Evolutionary conservation across 163 green algal species (phyloP).

Genomic region (Trebouxiophyceae sp.): DNA sequence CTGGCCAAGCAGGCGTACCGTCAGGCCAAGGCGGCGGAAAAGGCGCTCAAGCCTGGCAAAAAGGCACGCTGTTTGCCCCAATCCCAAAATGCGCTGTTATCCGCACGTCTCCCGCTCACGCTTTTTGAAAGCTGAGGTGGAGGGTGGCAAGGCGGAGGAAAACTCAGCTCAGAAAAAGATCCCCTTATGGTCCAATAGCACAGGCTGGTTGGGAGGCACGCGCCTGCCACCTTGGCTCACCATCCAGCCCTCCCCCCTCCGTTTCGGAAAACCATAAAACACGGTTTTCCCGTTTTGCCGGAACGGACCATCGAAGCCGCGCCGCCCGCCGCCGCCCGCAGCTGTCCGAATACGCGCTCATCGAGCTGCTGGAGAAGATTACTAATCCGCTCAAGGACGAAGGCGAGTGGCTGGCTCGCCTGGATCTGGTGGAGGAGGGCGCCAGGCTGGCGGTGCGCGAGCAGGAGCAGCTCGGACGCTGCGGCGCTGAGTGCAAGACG

Average conservation of each 20-base stretch:
- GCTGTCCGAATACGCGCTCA: constrained; percentile 35
- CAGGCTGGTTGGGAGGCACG: not conserved
- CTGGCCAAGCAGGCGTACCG: constrained; percentile 34
- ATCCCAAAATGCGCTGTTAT: not conserved
- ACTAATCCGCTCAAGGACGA: constrained; percentile 29
- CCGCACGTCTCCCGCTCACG: not conserved
- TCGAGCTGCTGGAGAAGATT: constrained; percentile 46
- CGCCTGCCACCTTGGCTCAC: not conserved
- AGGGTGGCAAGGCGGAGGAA: not conserved
- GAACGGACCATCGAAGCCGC: not conserved
- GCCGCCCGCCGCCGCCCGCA: constrained; percentile 6
- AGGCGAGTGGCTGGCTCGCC: constrained; percentile 45
- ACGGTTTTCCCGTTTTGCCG: not conserved
- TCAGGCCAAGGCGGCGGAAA: constrained; percentile 19
- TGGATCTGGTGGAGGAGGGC: constrained; percentile 39
- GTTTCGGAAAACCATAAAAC: no score
- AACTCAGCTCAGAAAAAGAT: not conserved
- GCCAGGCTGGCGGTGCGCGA: constrained; percentile 31
- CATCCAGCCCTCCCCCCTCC: not conserved
- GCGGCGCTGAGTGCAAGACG: constrained; percentile 47
- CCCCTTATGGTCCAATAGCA: not conserved
- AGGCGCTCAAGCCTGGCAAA: constrained; percentile 23
- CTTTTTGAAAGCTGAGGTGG: not conserved
- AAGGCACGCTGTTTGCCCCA: constrained; percentile 12
- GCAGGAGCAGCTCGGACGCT: constrained; percentile 26